These are phyloP conservation scores for Boeremia lycopersici DNA, from an alignment of 2,329 filamentous ascomycete species.

Conservation along the genomic window DNA sequence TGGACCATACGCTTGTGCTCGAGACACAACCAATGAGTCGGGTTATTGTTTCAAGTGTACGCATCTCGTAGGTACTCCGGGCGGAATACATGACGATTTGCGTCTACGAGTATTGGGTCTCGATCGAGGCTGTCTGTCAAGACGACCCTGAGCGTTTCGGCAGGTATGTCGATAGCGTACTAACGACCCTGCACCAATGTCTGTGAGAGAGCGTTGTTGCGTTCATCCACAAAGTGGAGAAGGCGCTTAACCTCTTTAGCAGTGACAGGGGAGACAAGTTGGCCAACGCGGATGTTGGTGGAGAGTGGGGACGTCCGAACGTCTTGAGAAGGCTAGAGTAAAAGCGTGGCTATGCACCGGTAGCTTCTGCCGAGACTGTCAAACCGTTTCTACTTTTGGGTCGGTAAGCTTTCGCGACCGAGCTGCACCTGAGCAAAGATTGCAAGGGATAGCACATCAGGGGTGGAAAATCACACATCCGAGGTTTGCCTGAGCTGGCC, in stretches of 20 bases:
- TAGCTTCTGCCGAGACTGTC: slow-evolving; percentile 21
- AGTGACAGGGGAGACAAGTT: slow-evolving; percentile 30
- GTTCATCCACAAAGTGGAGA: slow-evolving; percentile 28
- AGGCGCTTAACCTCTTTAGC: slow-evolving; percentile 24
- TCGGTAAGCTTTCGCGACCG: slow-evolving; percentile 16
- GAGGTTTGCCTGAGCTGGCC: slow-evolving; percentile 20
- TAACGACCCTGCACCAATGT: slow-evolving; percentile 22
- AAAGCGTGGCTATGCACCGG: slow-evolving; percentile 24
- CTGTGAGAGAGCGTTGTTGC: slow-evolving; percentile 26
- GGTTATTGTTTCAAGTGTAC: slow-evolving; percentile 16
- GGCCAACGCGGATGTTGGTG: slow-evolving; percentile 41
- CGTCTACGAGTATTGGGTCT: slow-evolving; percentile 8
- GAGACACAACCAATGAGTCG: slow-evolving; percentile 13
- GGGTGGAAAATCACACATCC: slow-evolving; percentile 27
- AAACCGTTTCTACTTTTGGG: slow-evolving; percentile 18
- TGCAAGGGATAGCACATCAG: slow-evolving; percentile 25
- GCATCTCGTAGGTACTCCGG: slow-evolving; percentile 16
- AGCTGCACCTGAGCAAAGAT: slow-evolving; percentile 19
- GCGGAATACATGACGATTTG: slow-evolving; percentile 8
- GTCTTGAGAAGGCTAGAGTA: slow-evolving; percentile 26
- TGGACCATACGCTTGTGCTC: slow-evolving; percentile 19
- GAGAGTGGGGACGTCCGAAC: slow-evolving; percentile 23
- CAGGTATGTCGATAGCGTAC: slow-evolving; percentile 23
- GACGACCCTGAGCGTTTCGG: slow-evolving; percentile 8
- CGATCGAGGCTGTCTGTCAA: slow-evolving; percentile 11